These are phyloP conservation scores for Nemania sp. DNA, from an alignment of 2,329 filamentous ascomycete genomes.

Conservation along the genomic window DNA sequence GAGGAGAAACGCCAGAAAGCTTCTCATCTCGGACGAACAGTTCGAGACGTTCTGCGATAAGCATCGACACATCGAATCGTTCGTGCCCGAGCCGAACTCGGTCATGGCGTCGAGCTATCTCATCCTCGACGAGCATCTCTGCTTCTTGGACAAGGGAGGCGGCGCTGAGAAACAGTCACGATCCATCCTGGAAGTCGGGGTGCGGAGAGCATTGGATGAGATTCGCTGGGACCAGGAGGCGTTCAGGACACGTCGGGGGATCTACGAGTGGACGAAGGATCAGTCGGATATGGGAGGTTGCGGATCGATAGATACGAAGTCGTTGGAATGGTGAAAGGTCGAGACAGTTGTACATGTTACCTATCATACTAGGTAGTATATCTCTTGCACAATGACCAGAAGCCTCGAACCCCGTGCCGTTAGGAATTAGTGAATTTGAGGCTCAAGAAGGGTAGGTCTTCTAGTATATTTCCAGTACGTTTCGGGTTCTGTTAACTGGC, in stretches of 20 bases:
- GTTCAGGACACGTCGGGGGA: conserved; percentile 50
- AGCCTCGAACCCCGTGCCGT: background rate
- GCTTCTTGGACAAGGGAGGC: conserved; percentile 53
- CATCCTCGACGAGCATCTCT: conserved; percentile 56
- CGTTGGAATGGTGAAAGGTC: conserved; percentile 4
- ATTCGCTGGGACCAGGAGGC: conserved; percentile 52
- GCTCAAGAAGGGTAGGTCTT: too few relatives aligned
- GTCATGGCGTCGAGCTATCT: conserved; percentile 57
- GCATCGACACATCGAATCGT: conserved; percentile 47
- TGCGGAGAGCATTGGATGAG: conserved; percentile 49
- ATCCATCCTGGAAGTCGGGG: conserved; percentile 52
- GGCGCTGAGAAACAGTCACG: conserved; percentile 39
- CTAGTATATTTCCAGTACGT: background rate
- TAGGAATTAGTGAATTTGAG: too few relatives aligned
- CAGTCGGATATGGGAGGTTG: conserved; percentile 15
- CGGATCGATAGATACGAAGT: conserved; percentile 1
- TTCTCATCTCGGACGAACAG: conserved; percentile 53
- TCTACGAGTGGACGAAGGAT: conserved; percentile 53
- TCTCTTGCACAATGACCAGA: background rate
- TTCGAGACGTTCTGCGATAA: conserved; percentile 51
- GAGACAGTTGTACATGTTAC: background rate
- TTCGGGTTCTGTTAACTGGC: background rate
- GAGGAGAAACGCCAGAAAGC: conserved; percentile 47
- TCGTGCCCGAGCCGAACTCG: conserved; percentile 54
- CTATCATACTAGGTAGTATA: too few relatives aligned